Base-by-base conservation (phyloP, 169 alveolate species). In the Eimeria necatrix region DNA sequence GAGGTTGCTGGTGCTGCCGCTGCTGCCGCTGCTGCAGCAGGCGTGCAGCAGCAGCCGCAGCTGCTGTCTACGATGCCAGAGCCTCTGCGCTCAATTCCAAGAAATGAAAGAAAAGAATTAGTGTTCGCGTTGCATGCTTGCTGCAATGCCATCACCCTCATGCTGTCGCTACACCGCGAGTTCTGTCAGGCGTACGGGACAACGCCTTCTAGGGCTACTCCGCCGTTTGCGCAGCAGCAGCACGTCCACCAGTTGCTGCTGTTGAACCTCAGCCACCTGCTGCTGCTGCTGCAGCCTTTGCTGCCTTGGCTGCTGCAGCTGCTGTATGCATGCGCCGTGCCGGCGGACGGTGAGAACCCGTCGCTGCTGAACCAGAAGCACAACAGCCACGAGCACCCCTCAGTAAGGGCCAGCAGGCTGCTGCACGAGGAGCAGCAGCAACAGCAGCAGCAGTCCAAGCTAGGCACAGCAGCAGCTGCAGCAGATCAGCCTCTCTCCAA, bases 311-410 rank as follows among this genome's bases (percentile, higher is more conserved):
- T 83, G 68, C 89, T 91, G 68, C 88, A 60, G 84, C 90, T 91
- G 49, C 95, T 91, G 49, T 91, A 91, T 60, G 95, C 95, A 16
- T 64, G 90, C 56, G 78, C 95, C 14, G 53, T 90, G 16, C 95
- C 95, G 20, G 49, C 76, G 3, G 95, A 91, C 56, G 80, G 81
- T 14, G 95, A 91, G 32, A 91, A 64, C 22, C 95, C 90, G 46
- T 91, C 95, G 4, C 90, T 91, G 49, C 83, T 91, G 48, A 91
- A 83, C 83, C 32, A 64, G 51, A 73, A 73, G n/a, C 90, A 91
- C 83, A 91, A 76, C 70, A 56, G 90, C 18, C 95, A 91, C 90
- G 95, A 91, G 60, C 95, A 91, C 90, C 95, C 95, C n/a, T 83
- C 95, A 10, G 70, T 91, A 3, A 61, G 95, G 60, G 95, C 95